Evolutionary conservation across 2,329 filamentous ascomycete species (phyloP).

Genomic region (Gyromitra esculenta): DNA sequence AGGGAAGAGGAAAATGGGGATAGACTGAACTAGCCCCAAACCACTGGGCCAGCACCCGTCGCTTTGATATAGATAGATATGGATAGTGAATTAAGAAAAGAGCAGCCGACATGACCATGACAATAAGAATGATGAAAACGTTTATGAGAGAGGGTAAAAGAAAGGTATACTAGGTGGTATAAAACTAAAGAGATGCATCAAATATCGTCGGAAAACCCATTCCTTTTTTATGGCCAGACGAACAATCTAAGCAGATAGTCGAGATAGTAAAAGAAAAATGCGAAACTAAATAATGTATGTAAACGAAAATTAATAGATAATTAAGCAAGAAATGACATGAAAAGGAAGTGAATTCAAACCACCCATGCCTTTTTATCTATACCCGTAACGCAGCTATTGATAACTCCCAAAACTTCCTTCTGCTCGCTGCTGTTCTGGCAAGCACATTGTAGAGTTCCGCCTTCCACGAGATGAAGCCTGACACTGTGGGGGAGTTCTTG

Average conservation of each 20-base stretch:
- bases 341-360: conserved; percentile 13
- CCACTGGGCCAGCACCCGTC: conserved; percentile 9
- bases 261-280: conserved; percentile 18
- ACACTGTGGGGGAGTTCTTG: conserved; percentile 92
- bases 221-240: conserved; percentile 23
- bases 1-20: conserved; percentile 22
- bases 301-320: conserved; percentile 36
- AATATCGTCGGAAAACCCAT: conserved; percentile 35
- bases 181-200: conserved; percentile 41
- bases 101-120: conserved; percentile 30
- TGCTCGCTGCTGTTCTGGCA: conserved; percentile 69
- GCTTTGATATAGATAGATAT: conserved; percentile 29
- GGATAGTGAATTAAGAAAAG: conserved; percentile 30
- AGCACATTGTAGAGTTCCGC: conserved; percentile 71
- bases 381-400: conserved; percentile 30
- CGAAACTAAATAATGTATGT: conserved; percentile 47
- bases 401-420: conserved; percentile 63
- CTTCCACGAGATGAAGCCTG: conserved; percentile 70
- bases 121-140: conserved; percentile 28
- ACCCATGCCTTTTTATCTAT: conserved; percentile 17
- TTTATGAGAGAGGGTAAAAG: conserved; percentile 31
- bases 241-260: conserved; percentile 24
- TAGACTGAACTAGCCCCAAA: conserved; percentile 28
- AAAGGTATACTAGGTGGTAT: conserved; percentile 43
- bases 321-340: conserved; percentile 12